Evolutionary conservation across 441 rosid species (phyloP), one percentile per base, ranked within the genome.

Genomic region (Sinapis alba): DNA sequence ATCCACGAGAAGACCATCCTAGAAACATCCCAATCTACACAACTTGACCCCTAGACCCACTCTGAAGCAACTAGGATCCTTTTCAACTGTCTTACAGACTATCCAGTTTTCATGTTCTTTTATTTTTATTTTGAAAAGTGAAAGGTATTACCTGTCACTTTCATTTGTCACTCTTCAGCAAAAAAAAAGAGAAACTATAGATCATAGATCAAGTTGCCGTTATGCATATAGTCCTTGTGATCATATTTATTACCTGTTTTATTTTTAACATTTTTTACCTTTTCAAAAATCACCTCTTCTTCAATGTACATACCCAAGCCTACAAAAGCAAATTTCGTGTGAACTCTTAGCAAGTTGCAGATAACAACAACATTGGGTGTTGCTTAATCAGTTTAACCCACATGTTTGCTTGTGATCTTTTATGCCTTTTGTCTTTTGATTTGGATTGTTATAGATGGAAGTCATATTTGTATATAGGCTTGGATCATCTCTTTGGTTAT

Each of bases 1-100:
- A 61, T 83, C 15, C 78, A 88, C 72, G 82, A 79, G 76, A 82
- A 81, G 62, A 60, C 70, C 12, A 79, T 83, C 77, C 13, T 71
- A 59, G 26, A 62, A 71, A 51, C 23, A 50, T 50, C 50, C 5
- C 59, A 71, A 74, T 51, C 61, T 27, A 38, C 50, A 41, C 78
- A 72, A 54, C 7, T 41, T 73, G 71, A 62, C 24, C 12, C 13
- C 10, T 71, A 77, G 28, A 71, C 27, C 58, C 58, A 71, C 68
- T 58, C 32, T 47, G 20, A 51, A 71, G 73, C 68, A 64, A 65
- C 56, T 58, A 70, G 63, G 57, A 2, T 28, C 61, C 62, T 15
- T 47, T 58, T 51, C 73, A 47, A 16, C 32, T 77, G 47, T 59
- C 56, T 58, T 34, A 27, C 43, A 51, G 27, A 71, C 27, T 15